Evolutionary conservation across 257 asterid species (phyloP).

Genomic region (Datura wrightii): DNA sequence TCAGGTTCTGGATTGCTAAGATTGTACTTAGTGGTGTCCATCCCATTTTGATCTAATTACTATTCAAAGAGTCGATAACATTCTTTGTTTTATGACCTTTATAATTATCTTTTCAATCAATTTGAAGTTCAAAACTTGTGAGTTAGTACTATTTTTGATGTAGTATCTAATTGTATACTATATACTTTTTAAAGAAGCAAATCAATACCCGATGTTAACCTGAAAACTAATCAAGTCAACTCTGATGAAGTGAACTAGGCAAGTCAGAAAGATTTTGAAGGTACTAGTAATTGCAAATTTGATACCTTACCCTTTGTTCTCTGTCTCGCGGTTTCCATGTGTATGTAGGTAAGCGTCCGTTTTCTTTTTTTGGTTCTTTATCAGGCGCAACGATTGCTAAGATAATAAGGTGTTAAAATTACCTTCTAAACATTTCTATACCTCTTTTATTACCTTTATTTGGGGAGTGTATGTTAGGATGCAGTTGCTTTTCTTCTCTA

Average conservation of each 20-base stretch:
- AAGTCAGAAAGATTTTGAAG: conserved; percentile 11
- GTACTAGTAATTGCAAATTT: neutral
- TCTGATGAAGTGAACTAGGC: neutral
- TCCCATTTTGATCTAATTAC: neutral
- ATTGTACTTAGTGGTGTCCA: neutral
- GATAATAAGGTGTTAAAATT: neutral
- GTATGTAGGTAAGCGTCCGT: neutral
- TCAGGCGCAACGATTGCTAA: neutral
- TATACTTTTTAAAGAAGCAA: neutral
- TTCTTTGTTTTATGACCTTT: neutral
- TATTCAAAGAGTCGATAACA: neutral
- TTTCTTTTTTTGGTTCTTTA: neutral
- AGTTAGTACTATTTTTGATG: conserved; percentile 21
- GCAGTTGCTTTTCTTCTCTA: neutral
- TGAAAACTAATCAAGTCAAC: neutral
- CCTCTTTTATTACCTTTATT: neutral
- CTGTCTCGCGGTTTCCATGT: neutral
- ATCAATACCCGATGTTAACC: neutral
- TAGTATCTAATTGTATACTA: neutral
- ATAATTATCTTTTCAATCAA: neutral
- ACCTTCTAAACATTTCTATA: conserved; percentile 10
- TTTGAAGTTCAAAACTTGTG: neutral
- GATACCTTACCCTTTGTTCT: neutral
- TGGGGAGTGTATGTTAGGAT: neutral
- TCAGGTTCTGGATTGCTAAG: neutral